These are phyloP conservation scores for Xylogone sp. DNA, from an alignment of 2,329 filamentous ascomycete species.

Conservation along the genomic window DNA sequence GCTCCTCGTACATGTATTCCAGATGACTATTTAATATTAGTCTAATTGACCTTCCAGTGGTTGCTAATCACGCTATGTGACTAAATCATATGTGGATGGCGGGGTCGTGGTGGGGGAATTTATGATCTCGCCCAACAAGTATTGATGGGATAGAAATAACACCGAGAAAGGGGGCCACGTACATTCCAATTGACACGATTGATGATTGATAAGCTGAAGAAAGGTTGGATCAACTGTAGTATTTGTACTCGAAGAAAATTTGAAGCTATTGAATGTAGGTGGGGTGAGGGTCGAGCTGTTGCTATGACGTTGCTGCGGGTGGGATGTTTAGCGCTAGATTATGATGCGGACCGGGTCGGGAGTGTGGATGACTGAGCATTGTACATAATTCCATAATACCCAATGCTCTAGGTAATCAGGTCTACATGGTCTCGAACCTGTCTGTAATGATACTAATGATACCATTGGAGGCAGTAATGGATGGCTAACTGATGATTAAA, in stretches of 20 bases:
- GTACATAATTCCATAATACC: slow-evolving; percentile 7
- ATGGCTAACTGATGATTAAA: background rate
- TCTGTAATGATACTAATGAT: background rate
- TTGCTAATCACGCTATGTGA: too few species aligned
- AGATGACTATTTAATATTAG: too few species aligned
- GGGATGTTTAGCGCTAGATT: background rate
- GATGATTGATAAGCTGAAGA: background rate
- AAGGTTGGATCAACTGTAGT: too few species aligned
- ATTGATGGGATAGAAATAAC: background rate
- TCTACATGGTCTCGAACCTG: too few species aligned
- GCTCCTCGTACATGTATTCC: too few species aligned
- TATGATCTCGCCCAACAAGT: background rate
- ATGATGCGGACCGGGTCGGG: slow-evolving; percentile 3
- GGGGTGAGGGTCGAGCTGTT: slow-evolving; percentile 2
- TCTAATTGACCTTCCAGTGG: too few species aligned
- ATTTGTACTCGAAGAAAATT: background rate
- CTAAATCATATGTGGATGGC: background rate
- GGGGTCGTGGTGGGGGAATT: background rate
- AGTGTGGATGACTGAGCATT: slow-evolving; percentile 15
- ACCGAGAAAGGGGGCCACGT: background rate
- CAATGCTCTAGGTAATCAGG: background rate
- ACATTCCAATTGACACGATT: background rate
- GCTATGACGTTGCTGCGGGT: slow-evolving; percentile 15
- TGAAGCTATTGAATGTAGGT: background rate
- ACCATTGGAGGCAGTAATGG: background rate